Evolutionary conservation across 2,329 filamentous ascomycete genomes (phyloP).

Genomic region (Arthrobotrys entomopaga): DNA sequence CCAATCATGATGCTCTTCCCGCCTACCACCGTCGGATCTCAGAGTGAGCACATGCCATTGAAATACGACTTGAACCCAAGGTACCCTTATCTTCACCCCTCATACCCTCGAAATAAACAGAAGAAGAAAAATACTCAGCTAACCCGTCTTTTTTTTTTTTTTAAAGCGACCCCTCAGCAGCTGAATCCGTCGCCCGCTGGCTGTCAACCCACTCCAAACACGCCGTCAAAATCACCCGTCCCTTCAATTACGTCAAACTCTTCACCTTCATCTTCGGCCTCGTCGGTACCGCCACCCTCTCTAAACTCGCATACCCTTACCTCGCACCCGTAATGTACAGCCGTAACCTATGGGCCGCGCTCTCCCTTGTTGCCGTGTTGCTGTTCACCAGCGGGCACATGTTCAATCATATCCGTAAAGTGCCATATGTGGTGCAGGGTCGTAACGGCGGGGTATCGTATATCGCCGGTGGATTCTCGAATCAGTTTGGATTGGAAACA

Average conservation of each 20-base stretch:
- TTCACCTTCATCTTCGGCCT: constrained; percentile 74
- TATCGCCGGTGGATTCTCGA: constrained; percentile 91
- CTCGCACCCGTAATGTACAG: constrained; percentile 83
- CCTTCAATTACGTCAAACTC: constrained; percentile 86
- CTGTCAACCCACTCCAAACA: constrained; percentile 80
- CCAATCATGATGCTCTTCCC: constrained; percentile 89
- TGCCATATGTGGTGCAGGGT: constrained; percentile 88
- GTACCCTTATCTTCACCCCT: constrained; percentile 73
- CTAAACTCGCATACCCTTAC: constrained; percentile 79
- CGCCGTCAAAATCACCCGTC: constrained; percentile 80
- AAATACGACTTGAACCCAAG: constrained; percentile 70
- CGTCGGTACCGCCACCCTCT: constrained; percentile 74
- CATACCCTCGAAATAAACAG: constrained; percentile 72
- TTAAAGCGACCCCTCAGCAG: constrained; percentile 49
- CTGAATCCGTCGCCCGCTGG: constrained; percentile 67
- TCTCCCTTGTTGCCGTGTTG: constrained; percentile 87
- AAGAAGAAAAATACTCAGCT: neutral
- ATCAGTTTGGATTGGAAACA: constrained; percentile 91
- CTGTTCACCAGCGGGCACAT: constrained; percentile 97
- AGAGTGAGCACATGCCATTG: constrained; percentile 72
- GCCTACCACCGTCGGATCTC: constrained; percentile 74
- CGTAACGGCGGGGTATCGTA: constrained; percentile 87
- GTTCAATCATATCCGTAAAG: constrained; percentile 98
- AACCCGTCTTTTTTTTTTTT: neutral
- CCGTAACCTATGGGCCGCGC: constrained; percentile 90